phyloP scores from a whole-genome alignment of 2,329 filamentous ascomycete genomes.

The Aspergillus novofumigatus region DNA sequence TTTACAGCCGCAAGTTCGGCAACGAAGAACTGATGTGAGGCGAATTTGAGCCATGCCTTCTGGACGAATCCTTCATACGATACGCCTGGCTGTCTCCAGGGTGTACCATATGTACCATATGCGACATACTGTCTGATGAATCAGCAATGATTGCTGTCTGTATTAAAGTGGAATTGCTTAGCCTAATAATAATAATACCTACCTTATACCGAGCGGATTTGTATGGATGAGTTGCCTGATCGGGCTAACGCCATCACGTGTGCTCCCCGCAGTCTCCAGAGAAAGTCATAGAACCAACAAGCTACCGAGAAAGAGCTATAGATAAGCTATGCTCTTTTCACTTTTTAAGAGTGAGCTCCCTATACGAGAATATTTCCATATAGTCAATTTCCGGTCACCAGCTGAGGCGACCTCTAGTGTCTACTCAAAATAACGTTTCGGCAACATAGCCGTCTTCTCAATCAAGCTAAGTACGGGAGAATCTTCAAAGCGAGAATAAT shows the following conservation, averaged over 20 bases:
- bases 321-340: background rate
- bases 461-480: background rate
- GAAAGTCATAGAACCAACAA: slow-evolving; percentile 12
- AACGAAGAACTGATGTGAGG: slow-evolving; percentile 52
- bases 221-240: background rate
- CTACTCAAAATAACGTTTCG: background rate
- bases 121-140: background rate
- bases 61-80: background rate
- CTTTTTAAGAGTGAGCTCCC: background rate
- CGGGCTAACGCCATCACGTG: slow-evolving; percentile 8
- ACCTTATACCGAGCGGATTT: no score
- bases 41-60: background rate
- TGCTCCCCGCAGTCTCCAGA: slow-evolving; percentile 6
- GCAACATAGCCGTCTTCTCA: background rate
- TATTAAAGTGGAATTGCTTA: background rate
- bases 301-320: background rate
- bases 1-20: slow-evolving; percentile 73
- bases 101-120: background rate
- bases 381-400: background rate
- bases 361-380: background rate
- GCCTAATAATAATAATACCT: background rate
- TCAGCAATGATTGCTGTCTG: no score
- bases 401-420: background rate
- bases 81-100: background rate
- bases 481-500: background rate